phyloP scores from a whole-genome alignment of 768 basidiomycete genomes.

The Lentinula raphanica region DNA sequence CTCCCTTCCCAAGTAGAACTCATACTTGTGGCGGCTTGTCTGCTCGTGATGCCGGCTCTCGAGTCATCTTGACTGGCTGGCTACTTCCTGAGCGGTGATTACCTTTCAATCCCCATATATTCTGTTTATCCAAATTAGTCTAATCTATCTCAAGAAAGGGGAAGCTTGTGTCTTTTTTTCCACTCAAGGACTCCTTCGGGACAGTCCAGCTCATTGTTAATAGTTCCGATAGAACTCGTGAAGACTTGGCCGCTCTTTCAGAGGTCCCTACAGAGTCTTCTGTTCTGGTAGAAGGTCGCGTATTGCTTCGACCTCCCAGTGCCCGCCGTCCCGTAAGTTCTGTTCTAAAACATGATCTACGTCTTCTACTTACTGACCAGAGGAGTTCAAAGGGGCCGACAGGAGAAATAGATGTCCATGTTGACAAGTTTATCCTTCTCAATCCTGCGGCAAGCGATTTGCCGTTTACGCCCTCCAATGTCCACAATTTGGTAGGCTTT shows the following conservation, averaged over 20 bases:
- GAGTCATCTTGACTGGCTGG: slow-evolving; percentile 77
- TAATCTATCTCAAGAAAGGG: slow-evolving; percentile 54
- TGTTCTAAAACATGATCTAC: not conserved
- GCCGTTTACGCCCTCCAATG: slow-evolving; percentile 84
- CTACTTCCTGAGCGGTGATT: slow-evolving; percentile 76
- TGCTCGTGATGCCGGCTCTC: slow-evolving; percentile 42
- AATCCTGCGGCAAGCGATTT: slow-evolving; percentile 69
- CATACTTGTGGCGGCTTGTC: slow-evolving; percentile 62
- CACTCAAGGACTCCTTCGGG: slow-evolving; percentile 74
- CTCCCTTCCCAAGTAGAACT: slow-evolving; percentile 54
- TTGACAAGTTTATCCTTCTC: slow-evolving; percentile 64
- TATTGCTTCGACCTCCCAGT: slow-evolving; percentile 56
- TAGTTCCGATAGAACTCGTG: slow-evolving; percentile 29
- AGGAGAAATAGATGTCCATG: slow-evolving; percentile 77
- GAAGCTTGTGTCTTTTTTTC: slow-evolving; percentile 77
- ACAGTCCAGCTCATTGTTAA: slow-evolving; percentile 73
- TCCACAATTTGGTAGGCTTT: slow-evolving; percentile 62
- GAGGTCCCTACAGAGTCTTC: slow-evolving; percentile 72
- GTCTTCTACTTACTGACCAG: slow-evolving; percentile 5
- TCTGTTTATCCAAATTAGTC: slow-evolving; percentile 17
- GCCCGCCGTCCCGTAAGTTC: slow-evolving; percentile 56
- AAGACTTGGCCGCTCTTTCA: slow-evolving; percentile 42
- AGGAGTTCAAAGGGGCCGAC: slow-evolving; percentile 41
- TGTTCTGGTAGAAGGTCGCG: slow-evolving; percentile 69
- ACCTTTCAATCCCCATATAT: slow-evolving; percentile 27